Evolutionary conservation across 2,329 filamentous ascomycete genomes (phyloP), one percentile per base, ranked within the genome.

Genomic region (Monosporascus sp.): DNA sequence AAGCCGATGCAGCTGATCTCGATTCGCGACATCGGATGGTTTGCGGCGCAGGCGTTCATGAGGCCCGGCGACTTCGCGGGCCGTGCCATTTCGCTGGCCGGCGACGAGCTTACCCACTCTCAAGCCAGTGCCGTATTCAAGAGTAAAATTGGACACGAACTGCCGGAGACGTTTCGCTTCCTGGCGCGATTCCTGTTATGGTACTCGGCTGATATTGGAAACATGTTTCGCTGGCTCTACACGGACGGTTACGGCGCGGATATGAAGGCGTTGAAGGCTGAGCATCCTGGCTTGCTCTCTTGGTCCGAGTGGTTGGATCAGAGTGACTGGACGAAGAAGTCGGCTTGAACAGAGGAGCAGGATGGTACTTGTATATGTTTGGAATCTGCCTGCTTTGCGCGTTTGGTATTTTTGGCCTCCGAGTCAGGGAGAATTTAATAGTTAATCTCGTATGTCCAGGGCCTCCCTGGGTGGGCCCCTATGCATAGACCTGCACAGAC

Each of bases 191-290:
- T 67, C 2, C 49, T 72, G 22, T 55, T 66, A 48, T 59, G 56
- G 52, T 45, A 70, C 50, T 58, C 63, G 2, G 62, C 66, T 49
- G 70, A 73, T 48, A 52, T 72, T 45, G 64, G 66, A 1, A 62
- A 53, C 26, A 73, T 74, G 71, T 72, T 73, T 24, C 52, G 57
- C 20, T 76, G 69, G 62, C 73, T 75, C 49, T 55, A 64, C 22
- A 59, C 64, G 14, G 66, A 68, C 17, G 71, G 71, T 2, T 74
- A 70, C 24, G 66, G 57, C 1, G 73, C 65, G 1, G 64, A 75
- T 45, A 63, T 75, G 7, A 19, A 56, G 26, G 57, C 60, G 5
- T 27, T 69, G 51, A 63, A 49, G 53, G 61, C 59, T 54, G 52
- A 63, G 3, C 55, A 69, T 41, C 66, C 67, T 1, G 64, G 48